A percentile compares a stretch with the other conserved stretches of the same genome.
phyloP scores from a whole-genome alignment of 768 basidiomycete species.

The Pholiota microspora region DNA sequence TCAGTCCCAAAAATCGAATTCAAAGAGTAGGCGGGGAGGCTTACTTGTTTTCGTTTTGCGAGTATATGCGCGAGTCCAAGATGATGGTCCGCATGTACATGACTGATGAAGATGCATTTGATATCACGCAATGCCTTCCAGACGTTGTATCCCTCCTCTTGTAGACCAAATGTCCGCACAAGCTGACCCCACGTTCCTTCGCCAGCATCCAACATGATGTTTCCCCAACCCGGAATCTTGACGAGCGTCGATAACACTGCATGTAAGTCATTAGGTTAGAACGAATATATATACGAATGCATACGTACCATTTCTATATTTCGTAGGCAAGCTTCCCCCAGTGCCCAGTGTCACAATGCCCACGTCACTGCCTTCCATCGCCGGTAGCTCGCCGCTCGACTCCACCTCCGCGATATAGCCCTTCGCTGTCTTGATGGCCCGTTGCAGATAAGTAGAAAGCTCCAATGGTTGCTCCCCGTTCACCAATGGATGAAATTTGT shows the following conservation, averaged over 20 bases:
- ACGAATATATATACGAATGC: too few relatives aligned
- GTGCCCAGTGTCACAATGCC: conserved; percentile 81
- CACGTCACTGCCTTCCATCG: conserved; percentile 55
- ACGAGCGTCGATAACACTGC: conserved; percentile 77
- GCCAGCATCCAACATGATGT: conserved; percentile 83
- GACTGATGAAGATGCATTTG: conserved; percentile 83
- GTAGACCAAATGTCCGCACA: conserved; percentile 67
- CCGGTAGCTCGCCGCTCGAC: background rate
- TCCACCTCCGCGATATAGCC: conserved; percentile 25
- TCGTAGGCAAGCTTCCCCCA: conserved; percentile 80
- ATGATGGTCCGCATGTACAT: conserved; percentile 93
- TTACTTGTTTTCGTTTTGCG: conserved; percentile 64
- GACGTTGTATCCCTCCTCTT: conserved; percentile 35
- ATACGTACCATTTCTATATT: conserved; percentile 79
- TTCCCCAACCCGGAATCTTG: conserved; percentile 67
- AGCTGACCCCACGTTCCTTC: conserved; percentile 95
- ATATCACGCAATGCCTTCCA: conserved; percentile 66
- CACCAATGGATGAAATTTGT: conserved; percentile 39
- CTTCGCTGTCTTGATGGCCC: conserved; percentile 39
- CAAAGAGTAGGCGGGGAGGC: background rate
- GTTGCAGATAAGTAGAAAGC: conserved; percentile 31
- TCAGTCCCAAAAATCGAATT: background rate
- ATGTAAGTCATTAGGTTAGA: background rate
- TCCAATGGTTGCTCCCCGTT: conserved; percentile 23
- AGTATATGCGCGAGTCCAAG: conserved; percentile 77